phyloP scores from a whole-genome alignment of 176 grass and related monocot species.

The Tillandsia fasciculata region DNA sequence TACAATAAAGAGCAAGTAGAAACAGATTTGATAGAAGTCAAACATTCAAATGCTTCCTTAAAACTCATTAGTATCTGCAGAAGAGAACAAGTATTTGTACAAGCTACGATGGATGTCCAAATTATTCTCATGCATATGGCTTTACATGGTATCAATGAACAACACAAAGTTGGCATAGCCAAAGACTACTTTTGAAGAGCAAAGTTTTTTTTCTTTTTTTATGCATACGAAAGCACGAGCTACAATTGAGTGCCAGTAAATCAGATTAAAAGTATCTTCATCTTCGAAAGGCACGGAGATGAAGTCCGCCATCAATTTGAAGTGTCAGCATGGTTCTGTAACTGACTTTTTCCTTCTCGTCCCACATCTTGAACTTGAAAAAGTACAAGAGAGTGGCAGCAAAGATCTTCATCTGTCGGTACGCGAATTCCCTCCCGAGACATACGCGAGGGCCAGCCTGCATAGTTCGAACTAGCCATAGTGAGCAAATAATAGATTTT shows the following conservation, averaged over 20 bases:
- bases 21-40: no score
- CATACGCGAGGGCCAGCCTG: conserved; percentile 75
- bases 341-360: conserved; percentile 15
- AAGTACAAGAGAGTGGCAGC: conserved; percentile 37
- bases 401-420: conserved; percentile 77
- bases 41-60: no score
- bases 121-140: no score
- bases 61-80: no score
- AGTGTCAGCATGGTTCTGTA: conserved; percentile 42
- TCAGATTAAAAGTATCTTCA: neutral
- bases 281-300: conserved; percentile 31
- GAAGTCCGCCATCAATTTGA: conserved; percentile 42
- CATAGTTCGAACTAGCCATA: neutral
- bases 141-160: no score
- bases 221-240: no score
- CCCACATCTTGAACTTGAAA: conserved; percentile 59
- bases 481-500: neutral
- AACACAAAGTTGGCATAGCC: no score
- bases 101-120: no score
- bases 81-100: no score
- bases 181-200: no score
- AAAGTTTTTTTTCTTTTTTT: no score
- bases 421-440: conserved; percentile 85
- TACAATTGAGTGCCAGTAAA: neutral
- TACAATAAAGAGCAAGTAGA: no score